Percentiles rank a stretch among this genome's conserved stretches.
Evolutionary conservation across 331 rosid species (phyloP).

Genomic region (Malus hybrid): DNA sequence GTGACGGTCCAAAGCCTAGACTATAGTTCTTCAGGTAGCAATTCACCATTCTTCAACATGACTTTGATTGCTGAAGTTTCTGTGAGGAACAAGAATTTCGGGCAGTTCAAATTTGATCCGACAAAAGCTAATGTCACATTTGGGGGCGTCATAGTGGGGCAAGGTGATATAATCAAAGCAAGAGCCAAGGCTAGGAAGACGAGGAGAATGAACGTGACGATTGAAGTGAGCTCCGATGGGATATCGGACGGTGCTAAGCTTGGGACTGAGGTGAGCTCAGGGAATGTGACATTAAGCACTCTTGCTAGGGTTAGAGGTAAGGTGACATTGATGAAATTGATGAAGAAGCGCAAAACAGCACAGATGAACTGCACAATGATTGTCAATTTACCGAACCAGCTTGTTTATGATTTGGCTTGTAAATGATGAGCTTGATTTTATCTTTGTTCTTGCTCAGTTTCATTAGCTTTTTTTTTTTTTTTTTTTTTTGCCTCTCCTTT

Average conservation of each 20-base stretch:
- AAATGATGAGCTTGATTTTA: neutral
- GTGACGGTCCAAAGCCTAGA: neutral
- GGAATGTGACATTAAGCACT: neutral
- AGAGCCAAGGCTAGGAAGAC: conserved; percentile 13
- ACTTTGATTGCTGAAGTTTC: conserved; percentile 10
- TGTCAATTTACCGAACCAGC: neutral
- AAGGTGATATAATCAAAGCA: neutral
- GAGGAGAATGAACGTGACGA: conserved; percentile 10
- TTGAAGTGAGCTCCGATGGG: conserved; percentile 1
- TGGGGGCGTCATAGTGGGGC: neutral
- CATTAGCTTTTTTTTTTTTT: too few species aligned
- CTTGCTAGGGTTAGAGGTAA: conserved; percentile 8
- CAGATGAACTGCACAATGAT: conserved; percentile 17
- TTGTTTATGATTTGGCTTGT: conserved; percentile 1
- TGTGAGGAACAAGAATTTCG: conserved; percentile 21
- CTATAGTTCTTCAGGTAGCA: neutral
- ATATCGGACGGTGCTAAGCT: neutral
- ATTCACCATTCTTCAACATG: conserved; percentile 7
- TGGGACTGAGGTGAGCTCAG: neutral
- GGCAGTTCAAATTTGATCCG: conserved; percentile 9
- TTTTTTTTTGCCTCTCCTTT: too few species aligned
- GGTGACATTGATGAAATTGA: conserved; percentile 9
- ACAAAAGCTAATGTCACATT: conserved; percentile 3
- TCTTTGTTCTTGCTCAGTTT: neutral
- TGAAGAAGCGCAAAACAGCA: conserved; percentile 16